These are phyloP conservation scores for Geum urbanum DNA, from an alignment of 306 rosid genomes.

Conservation along the genomic window DNA sequence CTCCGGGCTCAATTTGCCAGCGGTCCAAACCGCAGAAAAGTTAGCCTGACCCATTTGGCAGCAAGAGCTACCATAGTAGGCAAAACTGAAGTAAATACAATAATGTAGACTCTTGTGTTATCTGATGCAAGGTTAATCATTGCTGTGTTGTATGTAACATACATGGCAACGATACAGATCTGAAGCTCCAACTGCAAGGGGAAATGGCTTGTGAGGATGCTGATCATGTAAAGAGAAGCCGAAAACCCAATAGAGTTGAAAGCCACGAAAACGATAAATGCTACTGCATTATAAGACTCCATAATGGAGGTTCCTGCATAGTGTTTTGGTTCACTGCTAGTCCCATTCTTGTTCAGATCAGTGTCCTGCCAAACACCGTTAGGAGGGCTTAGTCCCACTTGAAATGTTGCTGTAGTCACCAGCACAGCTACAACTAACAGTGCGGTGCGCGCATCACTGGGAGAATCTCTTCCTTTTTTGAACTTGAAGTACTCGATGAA, in stretches of 20 bases:
- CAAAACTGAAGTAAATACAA: not conserved
- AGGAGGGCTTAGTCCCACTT: conserved; percentile 34
- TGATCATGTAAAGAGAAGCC: conserved; percentile 22
- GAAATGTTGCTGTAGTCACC: conserved; percentile 31
- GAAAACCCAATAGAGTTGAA: conserved; percentile 29
- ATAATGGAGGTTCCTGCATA: conserved; percentile 10
- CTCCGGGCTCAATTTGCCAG: not conserved
- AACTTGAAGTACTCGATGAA: conserved; percentile 29
- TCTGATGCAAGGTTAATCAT: conserved; percentile 5
- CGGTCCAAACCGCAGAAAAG: not conserved
- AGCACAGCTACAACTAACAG: conserved; percentile 27
- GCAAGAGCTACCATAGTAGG: not conserved
- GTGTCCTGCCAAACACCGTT: conserved; percentile 25
- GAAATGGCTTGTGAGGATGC: conserved; percentile 18
- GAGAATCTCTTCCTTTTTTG: conserved; percentile 34
- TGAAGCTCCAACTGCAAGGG: conserved; percentile 26
- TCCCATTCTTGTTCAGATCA: not conserved
- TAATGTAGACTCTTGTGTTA: not conserved
- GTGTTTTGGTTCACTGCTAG: conserved; percentile 4
- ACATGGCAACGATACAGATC: conserved; percentile 3
- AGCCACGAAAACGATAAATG: not conserved
- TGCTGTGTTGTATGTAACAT: conserved; percentile 6
- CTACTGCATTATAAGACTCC: not conserved
- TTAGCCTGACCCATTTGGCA: not conserved
- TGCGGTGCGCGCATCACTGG: conserved; percentile 23